phyloP scores from a whole-genome alignment of 208 protist species.

The Leishmania guyanensis region DNA sequence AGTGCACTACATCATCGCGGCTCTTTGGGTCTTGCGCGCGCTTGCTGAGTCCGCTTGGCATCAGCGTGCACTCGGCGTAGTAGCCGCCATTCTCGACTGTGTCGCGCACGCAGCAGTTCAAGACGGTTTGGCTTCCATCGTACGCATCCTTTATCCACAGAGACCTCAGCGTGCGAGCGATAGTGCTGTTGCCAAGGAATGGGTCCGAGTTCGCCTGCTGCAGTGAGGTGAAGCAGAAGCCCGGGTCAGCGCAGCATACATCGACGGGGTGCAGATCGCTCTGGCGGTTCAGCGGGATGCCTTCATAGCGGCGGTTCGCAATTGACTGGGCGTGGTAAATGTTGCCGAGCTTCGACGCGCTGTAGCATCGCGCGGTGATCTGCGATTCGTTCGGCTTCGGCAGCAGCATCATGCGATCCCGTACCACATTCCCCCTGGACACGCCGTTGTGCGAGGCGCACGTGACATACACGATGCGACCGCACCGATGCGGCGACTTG shows the following conservation, averaged over 20 bases:
- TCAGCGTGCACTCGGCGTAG: constrained; percentile 74
- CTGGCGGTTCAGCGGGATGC: constrained; percentile 59
- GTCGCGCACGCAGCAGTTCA: constrained; percentile 72
- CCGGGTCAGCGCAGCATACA: constrained; percentile 70
- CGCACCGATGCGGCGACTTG: constrained; percentile 37
- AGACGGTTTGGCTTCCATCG: constrained; percentile 77
- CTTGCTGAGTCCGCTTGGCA: constrained; percentile 67
- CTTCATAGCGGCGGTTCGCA: constrained; percentile 70
- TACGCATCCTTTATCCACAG: constrained; percentile 73
- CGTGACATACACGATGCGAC: constrained; percentile 79
- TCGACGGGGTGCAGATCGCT: constrained; percentile 70
- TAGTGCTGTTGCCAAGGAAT: constrained; percentile 46
- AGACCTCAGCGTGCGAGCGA: constrained; percentile 65
- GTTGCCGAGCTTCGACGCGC: constrained; percentile 83
- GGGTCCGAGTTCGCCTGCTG: constrained; percentile 40
- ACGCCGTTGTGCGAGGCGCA: constrained; percentile 81
- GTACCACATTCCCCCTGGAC: constrained; percentile 52
- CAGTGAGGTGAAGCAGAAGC: constrained; percentile 67
- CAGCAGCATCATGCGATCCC: constrained; percentile 64
- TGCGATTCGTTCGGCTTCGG: constrained; percentile 46
- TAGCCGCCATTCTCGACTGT: constrained; percentile 69
- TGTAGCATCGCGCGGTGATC: constrained; percentile 75
- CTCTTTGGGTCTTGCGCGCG: constrained; percentile 55
- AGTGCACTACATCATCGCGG: constrained; percentile 70
- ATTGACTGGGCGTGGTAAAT: constrained; percentile 81